Evolutionary conservation across 345 rosid species (phyloP), one percentile per base, ranked within the genome.

Genomic region (Salix caprea): DNA sequence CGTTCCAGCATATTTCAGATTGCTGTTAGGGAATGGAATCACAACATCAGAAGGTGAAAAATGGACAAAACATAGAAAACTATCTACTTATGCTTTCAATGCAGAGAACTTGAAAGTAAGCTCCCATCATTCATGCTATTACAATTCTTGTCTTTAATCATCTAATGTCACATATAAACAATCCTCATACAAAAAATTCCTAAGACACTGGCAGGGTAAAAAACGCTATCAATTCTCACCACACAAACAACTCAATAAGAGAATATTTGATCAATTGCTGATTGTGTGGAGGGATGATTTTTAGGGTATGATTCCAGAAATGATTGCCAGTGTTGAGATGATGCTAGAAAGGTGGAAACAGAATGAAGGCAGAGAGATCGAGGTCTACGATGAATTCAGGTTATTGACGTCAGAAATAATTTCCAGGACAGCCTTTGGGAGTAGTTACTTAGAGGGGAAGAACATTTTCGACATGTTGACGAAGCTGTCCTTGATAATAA

Each of bases 391-490:
- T 21, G 88, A 89, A 72, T 66, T 86, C 44, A 89, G 61, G 64
- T 5, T 85, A 4, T 78, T 89, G 42, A 87, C 88, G 13, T 84
- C 89, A n/a, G 88, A 89, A 77, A 52, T 85, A 52, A 87, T 87
- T 65, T 85, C 89, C 6, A 80, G 86, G 75, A 86, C 89, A 21
- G 86, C 89, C 14, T 89, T 87, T 56, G 89, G 89, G 26, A 85
- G 88, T 70, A 86, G 83, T 65, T 86, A 86, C 28, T 7, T 73
- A 71, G 88, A 88, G 77, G 88, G 87, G 28, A 44, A 87, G 71
- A 65, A 68, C 6, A 88, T 79, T 36, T 87, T 89, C n/a, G 76
- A 78, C 15, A 80, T 77, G 88, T 44, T 87, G 36, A 71, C 21
- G 64, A 73, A 37, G 78, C 26, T 87, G 65, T 16, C 42, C 19